Evolutionary conservation across 1,284 basidiomycete genomes (phyloP).

Genomic region (Boletus sp.): DNA sequence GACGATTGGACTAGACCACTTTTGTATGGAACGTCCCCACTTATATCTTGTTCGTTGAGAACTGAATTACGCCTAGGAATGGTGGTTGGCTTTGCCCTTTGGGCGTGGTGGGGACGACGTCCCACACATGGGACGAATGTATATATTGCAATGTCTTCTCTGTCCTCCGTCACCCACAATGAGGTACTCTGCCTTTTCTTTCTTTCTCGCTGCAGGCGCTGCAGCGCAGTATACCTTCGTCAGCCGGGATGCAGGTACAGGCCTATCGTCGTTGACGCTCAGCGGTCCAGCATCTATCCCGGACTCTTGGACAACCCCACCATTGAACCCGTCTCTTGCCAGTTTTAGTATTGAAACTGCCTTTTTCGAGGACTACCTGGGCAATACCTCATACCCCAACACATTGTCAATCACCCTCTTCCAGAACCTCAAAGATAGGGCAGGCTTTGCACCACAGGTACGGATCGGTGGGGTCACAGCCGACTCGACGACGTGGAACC

Average conservation of each 20-base stretch:
- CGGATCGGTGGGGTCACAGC: slow-evolving; percentile 57
- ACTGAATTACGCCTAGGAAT: too few relatives aligned
- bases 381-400: slow-evolving; percentile 48
- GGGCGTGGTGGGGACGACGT: not conserved
- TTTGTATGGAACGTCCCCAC: too few relatives aligned
- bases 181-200: slow-evolving; percentile 9
- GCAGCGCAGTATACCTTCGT: slow-evolving; percentile 10
- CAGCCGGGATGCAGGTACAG: slow-evolving; percentile 5
- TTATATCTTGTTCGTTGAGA: too few relatives aligned
- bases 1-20: too few relatives aligned
- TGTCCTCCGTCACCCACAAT: slow-evolving; percentile 11
- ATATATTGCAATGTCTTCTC: not conserved
- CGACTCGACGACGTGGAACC: slow-evolving; percentile 53
- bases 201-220: slow-evolving; percentile 15
- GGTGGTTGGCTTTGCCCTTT: too few relatives aligned
- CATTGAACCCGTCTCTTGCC: slow-evolving; percentile 46
- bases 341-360: slow-evolving; percentile 59
- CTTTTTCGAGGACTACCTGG: slow-evolving; percentile 51
- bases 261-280: slow-evolving; percentile 38
- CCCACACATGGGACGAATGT: not conserved
- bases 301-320: slow-evolving; percentile 43
- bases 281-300: slow-evolving; percentile 47
- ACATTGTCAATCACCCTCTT: slow-evolving; percentile 46
- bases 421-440: slow-evolving; percentile 47
- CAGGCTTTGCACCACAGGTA: slow-evolving; percentile 49